A percentile compares a stretch with the other conserved stretches of the same genome.
Conservation (phyloP, 768 basidiomycete genomes). For the Stropharia rugosoannulata region DNA sequence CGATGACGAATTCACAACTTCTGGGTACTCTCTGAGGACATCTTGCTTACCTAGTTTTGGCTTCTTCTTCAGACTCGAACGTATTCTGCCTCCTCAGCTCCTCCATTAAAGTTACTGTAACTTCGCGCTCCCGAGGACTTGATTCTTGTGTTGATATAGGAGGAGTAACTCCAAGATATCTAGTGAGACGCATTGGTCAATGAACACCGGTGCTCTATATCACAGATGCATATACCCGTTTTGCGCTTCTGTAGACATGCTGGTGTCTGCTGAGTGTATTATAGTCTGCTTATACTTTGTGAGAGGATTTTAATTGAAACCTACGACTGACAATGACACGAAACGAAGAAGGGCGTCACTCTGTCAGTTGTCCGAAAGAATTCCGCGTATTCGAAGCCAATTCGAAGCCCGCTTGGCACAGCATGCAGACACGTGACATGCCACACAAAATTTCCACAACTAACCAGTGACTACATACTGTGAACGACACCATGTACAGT, state of each 20-base stretch:
- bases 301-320: background rate
- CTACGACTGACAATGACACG: background rate
- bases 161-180: conserved; percentile 80
- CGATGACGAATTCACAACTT: conserved; percentile 1
- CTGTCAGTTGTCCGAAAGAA: conserved; percentile 3
- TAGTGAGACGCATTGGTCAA: conserved; percentile 27
- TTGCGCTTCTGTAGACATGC: conserved; percentile 20
- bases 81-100: conserved; percentile 84
- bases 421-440: conserved; percentile 2
- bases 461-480: background rate
- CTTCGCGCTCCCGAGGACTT: conserved; percentile 76
- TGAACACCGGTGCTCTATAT: background rate
- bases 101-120: conserved; percentile 83
- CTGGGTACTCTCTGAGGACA: conserved; percentile 5
- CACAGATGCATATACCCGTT: conserved; percentile 16
- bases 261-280: background rate
- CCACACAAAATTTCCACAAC: conserved; percentile 4
- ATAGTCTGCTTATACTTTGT: background rate
- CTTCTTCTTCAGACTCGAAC: conserved; percentile 89
- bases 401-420: conserved; percentile 4
- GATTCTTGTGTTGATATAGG: conserved; percentile 82
- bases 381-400: background rate
- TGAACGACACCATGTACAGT: no score
- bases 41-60: conserved; percentile 76
- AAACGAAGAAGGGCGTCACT: background rate